These are phyloP conservation scores for Aspergillus oerlinghausenensis DNA, from an alignment of 2,329 filamentous ascomycete species.

Conservation along the genomic window DNA sequence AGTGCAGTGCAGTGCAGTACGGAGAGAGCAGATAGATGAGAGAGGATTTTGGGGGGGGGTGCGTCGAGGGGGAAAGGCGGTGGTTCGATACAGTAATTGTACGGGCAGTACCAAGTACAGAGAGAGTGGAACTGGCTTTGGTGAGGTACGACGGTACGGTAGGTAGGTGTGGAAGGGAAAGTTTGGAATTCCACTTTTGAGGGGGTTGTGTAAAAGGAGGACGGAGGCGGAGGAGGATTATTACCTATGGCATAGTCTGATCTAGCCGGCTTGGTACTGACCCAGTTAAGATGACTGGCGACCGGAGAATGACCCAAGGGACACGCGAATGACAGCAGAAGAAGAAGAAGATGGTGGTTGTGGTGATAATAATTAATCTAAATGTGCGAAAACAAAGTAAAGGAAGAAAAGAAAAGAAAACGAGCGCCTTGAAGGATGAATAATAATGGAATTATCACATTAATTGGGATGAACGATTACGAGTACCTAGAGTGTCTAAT, in stretches of 20 bases:
- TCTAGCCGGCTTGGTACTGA: constrained; percentile 4
- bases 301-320: not conserved
- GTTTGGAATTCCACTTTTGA: constrained; percentile 8
- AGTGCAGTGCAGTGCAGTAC: constrained; percentile 6
- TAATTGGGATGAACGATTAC: not conserved
- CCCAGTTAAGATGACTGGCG: constrained; percentile 3
- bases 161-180: constrained; percentile 10
- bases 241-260: not conserved
- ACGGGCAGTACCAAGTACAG: not conserved
- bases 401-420: not conserved
- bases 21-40: constrained; percentile 16
- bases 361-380: not conserved
- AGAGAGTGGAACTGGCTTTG: not conserved
- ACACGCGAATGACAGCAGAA: not conserved
- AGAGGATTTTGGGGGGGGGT: constrained; percentile 15
- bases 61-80: not conserved
- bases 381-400: not conserved
- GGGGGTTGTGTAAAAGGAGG: constrained; percentile 10
- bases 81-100: constrained; percentile 1
- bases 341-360: not conserved
- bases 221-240: constrained; percentile 13
- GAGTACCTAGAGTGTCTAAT: not conserved
- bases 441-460: not conserved
- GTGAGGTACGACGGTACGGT: constrained; percentile 1
- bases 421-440: not conserved